Base-by-base conservation (phyloP, 176 grass and related monocot species). In the Neostapfia colusana region DNA sequence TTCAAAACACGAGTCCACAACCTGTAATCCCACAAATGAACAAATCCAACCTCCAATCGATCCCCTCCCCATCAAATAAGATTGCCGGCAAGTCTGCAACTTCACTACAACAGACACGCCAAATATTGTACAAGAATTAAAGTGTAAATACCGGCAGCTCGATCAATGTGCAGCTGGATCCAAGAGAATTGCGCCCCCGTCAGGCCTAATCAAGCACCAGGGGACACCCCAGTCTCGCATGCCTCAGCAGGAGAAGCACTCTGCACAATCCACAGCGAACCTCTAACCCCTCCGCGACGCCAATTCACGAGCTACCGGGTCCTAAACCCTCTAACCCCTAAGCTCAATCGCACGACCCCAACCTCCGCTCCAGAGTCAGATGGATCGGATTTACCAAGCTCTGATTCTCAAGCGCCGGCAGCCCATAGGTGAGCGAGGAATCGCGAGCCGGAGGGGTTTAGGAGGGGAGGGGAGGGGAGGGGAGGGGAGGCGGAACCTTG, bases 401-500 rank as follows among this genome's bases (percentile, higher is more conserved):
- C 42, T 44, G 69, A 69, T 67, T 83, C 62, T 68, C 25, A 20
- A 37, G 10, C 2, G 54, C 42, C 38, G 45, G 26, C 17, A 26
- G 63, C 69, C 11, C 26, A 63, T 69, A 79, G 81, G 84, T 88
- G 75, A 79, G 81, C 70, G 5, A 24, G 13, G 59, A 2, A 3
- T 27, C 10, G 23, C 4, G 1, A 26, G 24, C 42, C 18, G 26
- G 62, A 64, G 75, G 55, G 48, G 81, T 56, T 79, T 79, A 79
- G 68, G 20, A 34, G 35, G 2, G 34, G 14, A 79, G 68, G 20
- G 25, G 35, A 1, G 34, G 74, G 68, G 20, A 25, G 35, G 2
- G 34, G 14, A 68, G 18, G 18, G 3, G 9, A 23, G 44, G 54
- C 53, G 53, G 18, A 6, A 49, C 94, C 94, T 97, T 80, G 63